phyloP scores from a whole-genome alignment of 768 basidiomycete species.

The Nevesoporus exiguus region DNA sequence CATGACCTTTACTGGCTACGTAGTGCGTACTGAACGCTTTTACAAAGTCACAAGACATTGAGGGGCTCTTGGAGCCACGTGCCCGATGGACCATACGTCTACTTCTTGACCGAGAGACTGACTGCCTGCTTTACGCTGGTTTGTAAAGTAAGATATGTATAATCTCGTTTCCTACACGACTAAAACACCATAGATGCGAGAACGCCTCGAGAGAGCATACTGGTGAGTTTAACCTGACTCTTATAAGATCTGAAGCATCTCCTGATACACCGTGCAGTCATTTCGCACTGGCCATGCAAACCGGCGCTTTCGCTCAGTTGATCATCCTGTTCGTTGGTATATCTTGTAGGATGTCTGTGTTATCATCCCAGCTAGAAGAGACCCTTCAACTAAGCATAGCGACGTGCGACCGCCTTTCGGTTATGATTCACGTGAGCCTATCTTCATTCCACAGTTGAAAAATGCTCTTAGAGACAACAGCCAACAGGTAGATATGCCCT shows the following conservation, averaged over 20 bases:
- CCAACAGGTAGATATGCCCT: slow-evolving; percentile 1
- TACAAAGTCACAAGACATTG: slow-evolving; percentile 44
- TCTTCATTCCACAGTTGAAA: not conserved
- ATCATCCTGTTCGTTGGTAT: slow-evolving; percentile 61
- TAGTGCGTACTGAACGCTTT: not conserved
- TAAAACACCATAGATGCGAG: slow-evolving; percentile 39
- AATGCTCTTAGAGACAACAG: slow-evolving; percentile 15
- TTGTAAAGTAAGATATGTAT: slow-evolving; percentile 40
- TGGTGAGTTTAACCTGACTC: slow-evolving; percentile 36
- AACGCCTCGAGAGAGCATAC: slow-evolving; percentile 49
- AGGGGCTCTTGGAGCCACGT: slow-evolving; percentile 65
- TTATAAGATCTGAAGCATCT: not conserved
- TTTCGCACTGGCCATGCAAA: slow-evolving; percentile 61
- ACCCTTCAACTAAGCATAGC: slow-evolving; percentile 30
- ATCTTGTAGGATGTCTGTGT: slow-evolving; percentile 49
- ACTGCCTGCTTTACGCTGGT: slow-evolving; percentile 37
- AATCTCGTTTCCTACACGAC: not conserved
- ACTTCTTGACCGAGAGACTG: slow-evolving; percentile 36
- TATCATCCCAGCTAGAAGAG: slow-evolving; percentile 44
- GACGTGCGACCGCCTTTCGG: slow-evolving; percentile 28
- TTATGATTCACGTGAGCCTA: slow-evolving; percentile 33
- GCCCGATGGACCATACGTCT: slow-evolving; percentile 41
- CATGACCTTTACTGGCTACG: not conserved
- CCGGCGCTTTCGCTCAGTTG: slow-evolving; percentile 69
- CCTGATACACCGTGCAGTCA: slow-evolving; percentile 38